phyloP scores from a whole-genome alignment of 208 protist species.

The Phytomonas serpens region DNA sequence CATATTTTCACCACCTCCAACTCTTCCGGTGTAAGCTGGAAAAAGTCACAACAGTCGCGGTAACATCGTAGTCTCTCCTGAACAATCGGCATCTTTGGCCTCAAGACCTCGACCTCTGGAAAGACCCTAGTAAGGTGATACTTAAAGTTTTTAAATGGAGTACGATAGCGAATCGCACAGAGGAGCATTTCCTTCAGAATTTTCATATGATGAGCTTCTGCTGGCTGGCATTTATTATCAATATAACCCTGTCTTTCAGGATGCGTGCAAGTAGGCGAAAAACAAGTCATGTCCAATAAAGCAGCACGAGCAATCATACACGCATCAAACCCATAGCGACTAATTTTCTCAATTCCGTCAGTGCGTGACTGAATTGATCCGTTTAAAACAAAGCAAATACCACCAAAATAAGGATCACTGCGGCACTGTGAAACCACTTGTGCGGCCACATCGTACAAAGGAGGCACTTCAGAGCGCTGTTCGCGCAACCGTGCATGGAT shows the following conservation, averaged over 20 bases:
- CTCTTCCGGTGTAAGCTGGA: conserved; percentile 22
- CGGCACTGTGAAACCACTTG: conserved; percentile 35
- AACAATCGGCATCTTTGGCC: conserved; percentile 45
- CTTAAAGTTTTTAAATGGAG: conserved; percentile 75
- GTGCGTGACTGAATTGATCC: conserved; percentile 39
- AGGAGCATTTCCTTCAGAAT: conserved; percentile 39
- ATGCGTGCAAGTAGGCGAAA: conserved; percentile 18
- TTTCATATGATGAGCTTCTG: conserved; percentile 17
- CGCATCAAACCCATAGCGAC: conserved; percentile 60
- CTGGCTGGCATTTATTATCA: background rate
- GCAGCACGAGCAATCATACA: conserved; percentile 96
- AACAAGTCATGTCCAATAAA: conserved; percentile 90
- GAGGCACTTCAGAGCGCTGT: conserved; percentile 44
- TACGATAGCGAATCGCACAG: conserved; percentile 51
- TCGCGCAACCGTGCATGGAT: conserved; percentile 71
- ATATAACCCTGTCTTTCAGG: background rate
- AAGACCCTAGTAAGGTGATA: conserved; percentile 83
- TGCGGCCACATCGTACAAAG: conserved; percentile 49
- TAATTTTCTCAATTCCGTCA: conserved; percentile 33
- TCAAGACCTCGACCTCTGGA: conserved; percentile 49
- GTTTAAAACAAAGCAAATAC: conserved; percentile 69
- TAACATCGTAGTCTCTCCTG: conserved; percentile 50
- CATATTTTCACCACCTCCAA: conserved; percentile 19
- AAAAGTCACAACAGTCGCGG: conserved; percentile 51
- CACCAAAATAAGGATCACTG: conserved; percentile 14